Conservation (phyloP, 192 early-diverging fungal genomes). For the Mortierella hygrophila region DNA sequence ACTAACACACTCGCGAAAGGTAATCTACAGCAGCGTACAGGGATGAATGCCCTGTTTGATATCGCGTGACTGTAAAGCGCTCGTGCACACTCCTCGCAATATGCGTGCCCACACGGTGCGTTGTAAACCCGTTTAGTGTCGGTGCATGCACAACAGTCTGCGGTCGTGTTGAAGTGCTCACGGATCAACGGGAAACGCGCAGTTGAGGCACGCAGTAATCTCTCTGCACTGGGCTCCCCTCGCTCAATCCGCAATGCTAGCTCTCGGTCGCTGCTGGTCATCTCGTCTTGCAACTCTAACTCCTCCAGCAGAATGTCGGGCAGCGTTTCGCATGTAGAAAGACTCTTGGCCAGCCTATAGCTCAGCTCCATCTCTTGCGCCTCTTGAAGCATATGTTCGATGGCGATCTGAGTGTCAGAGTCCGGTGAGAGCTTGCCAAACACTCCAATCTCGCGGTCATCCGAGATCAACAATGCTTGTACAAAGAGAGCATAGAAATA, state of each 20-base stretch:
- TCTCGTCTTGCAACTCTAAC: neutral
- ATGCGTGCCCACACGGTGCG: constrained; percentile 29
- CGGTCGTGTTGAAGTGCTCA: neutral
- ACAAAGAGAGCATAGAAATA: constrained; percentile 4
- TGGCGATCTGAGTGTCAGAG: constrained; percentile 24
- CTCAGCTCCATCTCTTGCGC: constrained; percentile 20
- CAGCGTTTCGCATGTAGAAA: constrained; percentile 7
- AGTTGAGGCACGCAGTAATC: neutral
- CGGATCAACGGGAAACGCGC: constrained; percentile 7
- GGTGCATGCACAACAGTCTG: constrained; percentile 19
- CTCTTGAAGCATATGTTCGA: constrained; percentile 27
- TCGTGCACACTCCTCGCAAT: constrained; percentile 28
- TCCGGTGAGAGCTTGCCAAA: constrained; percentile 14
- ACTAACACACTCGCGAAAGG: neutral
- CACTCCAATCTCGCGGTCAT: constrained; percentile 14
- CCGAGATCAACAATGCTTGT: neutral
- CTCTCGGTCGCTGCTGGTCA: constrained; percentile 4
- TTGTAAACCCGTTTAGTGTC: neutral
- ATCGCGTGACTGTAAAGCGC: constrained; percentile 20
- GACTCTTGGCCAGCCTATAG: constrained; percentile 17
- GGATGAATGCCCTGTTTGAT: constrained; percentile 22
- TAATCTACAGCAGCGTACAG: constrained; percentile 35
- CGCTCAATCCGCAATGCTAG: constrained; percentile 17
- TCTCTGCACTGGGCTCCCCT: constrained; percentile 14
- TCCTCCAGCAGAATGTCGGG: constrained; percentile 12